phyloP scores from a whole-genome alignment of 129 eudicot genomes.

The Sambucus nigra region DNA sequence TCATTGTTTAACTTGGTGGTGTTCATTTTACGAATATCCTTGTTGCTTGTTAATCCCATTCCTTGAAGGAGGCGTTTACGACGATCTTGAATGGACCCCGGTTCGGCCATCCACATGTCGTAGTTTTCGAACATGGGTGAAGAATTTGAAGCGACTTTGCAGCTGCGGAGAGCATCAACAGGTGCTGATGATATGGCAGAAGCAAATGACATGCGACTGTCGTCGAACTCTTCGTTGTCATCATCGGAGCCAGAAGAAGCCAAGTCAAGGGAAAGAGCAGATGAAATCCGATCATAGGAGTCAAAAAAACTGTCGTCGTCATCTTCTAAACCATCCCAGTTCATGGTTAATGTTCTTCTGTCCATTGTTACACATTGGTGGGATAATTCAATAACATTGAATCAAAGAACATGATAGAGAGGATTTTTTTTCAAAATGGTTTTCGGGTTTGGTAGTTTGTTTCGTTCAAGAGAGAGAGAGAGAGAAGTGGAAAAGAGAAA shows the following conservation, averaged over 20 bases:
- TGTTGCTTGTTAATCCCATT: slow-evolving; percentile 72
- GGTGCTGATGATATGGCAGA: slow-evolving; percentile 31
- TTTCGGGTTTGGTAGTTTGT: background rate
- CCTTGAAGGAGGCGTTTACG: slow-evolving; percentile 63
- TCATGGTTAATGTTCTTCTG: slow-evolving; percentile 65
- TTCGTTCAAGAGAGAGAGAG: slow-evolving; percentile 7
- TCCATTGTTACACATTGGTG: slow-evolving; percentile 43
- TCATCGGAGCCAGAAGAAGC: slow-evolving; percentile 29
- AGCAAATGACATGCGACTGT: slow-evolving; percentile 52
- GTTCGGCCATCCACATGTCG: slow-evolving; percentile 83
- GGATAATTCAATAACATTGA: background rate
- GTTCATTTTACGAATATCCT: slow-evolving; percentile 35
- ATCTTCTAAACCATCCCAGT: slow-evolving; percentile 57
- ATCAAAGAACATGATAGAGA: slow-evolving; percentile 1
- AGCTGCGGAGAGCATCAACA: slow-evolving; percentile 12
- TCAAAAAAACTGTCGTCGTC: slow-evolving; percentile 71
- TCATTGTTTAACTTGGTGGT: slow-evolving; percentile 30
- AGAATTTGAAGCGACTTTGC: slow-evolving; percentile 11
- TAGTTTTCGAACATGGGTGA: slow-evolving; percentile 29
- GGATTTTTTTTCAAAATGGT: background rate
- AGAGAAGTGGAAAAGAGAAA: slow-evolving; percentile 55
- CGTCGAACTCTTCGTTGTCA: slow-evolving; percentile 46
- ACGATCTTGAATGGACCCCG: slow-evolving; percentile 64
- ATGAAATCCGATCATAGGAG: slow-evolving; percentile 46
- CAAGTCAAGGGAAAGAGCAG: slow-evolving; percentile 47